Conservation (phyloP, 1,284 basidiomycete species). For the Exsudoporus floridanus region DNA sequence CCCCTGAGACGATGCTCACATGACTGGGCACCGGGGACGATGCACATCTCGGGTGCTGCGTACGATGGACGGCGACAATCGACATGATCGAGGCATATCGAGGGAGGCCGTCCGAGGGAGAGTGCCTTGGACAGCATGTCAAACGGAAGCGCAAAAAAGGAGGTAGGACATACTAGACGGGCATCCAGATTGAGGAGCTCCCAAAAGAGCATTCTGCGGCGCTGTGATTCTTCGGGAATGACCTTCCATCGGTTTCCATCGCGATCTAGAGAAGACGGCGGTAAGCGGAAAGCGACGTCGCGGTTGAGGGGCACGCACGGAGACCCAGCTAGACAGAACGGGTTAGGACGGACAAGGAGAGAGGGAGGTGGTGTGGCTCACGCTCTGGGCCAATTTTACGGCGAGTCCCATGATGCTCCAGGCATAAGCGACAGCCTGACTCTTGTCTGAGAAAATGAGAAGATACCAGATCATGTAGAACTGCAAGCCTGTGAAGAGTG, state of each 20-base stretch:
- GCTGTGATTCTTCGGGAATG: slow-evolving; percentile 67
- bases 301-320: slow-evolving; percentile 41
- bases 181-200: slow-evolving; percentile 73
- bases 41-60: slow-evolving; percentile 51
- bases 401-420: slow-evolving; percentile 68
- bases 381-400: slow-evolving; percentile 59
- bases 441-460: slow-evolving; percentile 66
- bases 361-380: slow-evolving; percentile 32
- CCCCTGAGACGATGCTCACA: slow-evolving; percentile 48
- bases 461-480: slow-evolving; percentile 75
- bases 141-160: slow-evolving; percentile 6
- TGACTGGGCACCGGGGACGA: slow-evolving; percentile 58
- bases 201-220: slow-evolving; percentile 70
- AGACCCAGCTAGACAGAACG: slow-evolving; percentile 47
- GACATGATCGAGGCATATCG: slow-evolving; percentile 65
- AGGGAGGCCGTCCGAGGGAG: slow-evolving; percentile 76
- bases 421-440: slow-evolving; percentile 63
- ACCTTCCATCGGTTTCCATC: slow-evolving; percentile 66
- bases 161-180: slow-evolving; percentile 55
- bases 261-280: slow-evolving; percentile 50
- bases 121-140: slow-evolving; percentile 49
- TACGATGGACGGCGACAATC: slow-evolving; percentile 65
- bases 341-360: slow-evolving; percentile 2
- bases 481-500: slow-evolving; percentile 36
- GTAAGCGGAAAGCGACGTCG: slow-evolving; percentile 21